phyloP scores from a whole-genome alignment of 371 early-diverging fungal genomes.

The Saksenaea oblongispora region DNA sequence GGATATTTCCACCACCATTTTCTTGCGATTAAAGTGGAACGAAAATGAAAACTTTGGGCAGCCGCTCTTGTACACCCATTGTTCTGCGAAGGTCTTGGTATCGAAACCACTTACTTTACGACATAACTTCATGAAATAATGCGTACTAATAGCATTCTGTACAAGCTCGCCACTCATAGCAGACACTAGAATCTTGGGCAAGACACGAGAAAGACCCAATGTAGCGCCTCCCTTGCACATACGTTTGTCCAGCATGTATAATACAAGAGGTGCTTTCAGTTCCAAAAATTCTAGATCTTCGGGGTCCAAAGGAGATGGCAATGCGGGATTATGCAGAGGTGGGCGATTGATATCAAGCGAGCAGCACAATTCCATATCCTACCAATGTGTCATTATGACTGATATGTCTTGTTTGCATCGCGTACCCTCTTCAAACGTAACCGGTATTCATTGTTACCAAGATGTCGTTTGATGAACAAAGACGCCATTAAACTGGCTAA shows the following conservation, averaged over 20 bases:
- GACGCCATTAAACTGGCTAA: slow-evolving; percentile 75
- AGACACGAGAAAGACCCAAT: slow-evolving; percentile 76
- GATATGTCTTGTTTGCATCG: background rate
- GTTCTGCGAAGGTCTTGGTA: slow-evolving; percentile 82
- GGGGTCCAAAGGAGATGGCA: slow-evolving; percentile 63
- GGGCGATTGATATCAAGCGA: slow-evolving; percentile 83
- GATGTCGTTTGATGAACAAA: slow-evolving; percentile 72
- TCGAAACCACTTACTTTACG: slow-evolving; percentile 82
- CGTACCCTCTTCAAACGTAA: slow-evolving; percentile 76
- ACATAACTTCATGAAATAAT: slow-evolving; percentile 77
- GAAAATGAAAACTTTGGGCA: slow-evolving; percentile 83
- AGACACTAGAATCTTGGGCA: slow-evolving; percentile 76
- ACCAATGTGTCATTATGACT: background rate
- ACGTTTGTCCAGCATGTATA: slow-evolving; percentile 92
- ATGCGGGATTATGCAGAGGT: slow-evolving; percentile 73
- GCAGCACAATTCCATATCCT: slow-evolving; percentile 85
- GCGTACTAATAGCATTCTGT: slow-evolving; percentile 78
- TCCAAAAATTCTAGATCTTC: slow-evolving; percentile 80
- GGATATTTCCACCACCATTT: slow-evolving; percentile 89
- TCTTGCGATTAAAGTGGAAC: slow-evolving; percentile 89
- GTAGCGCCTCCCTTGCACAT: slow-evolving; percentile 84
- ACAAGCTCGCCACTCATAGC: slow-evolving; percentile 84
- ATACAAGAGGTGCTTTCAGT: slow-evolving; percentile 84
- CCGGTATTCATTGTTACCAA: slow-evolving; percentile 89
- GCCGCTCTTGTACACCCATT: slow-evolving; percentile 91